Percentiles rank a stretch among this genome's conserved stretches.
phyloP scores from a whole-genome alignment of 2,329 filamentous ascomycete species.

The Aphanocladium album region DNA sequence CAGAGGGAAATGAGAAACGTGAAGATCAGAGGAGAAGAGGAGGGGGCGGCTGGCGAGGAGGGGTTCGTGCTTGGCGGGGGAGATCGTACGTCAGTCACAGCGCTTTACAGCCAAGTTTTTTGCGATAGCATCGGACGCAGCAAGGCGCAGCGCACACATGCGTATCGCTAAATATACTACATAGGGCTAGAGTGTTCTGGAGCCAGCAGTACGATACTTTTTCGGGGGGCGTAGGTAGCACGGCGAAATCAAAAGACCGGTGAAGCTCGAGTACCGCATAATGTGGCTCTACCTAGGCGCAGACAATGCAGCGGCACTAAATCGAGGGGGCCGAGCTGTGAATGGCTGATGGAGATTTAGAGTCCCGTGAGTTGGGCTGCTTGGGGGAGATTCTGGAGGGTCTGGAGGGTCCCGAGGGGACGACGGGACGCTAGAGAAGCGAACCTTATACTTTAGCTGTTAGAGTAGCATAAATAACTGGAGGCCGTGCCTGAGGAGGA shows the following conservation, averaged over 20 bases:
- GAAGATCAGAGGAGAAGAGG: conserved; percentile 15
- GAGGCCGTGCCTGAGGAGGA: conserved; percentile 1
- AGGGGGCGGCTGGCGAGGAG: conserved; percentile 9
- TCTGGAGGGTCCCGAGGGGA: background rate
- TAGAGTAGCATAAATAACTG: background rate
- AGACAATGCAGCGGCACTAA: background rate
- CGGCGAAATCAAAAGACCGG: conserved; percentile 2
- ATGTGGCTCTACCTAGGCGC: conserved; percentile 4
- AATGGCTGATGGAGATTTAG: conserved; percentile 5
- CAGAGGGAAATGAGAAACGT: conserved; percentile 15
- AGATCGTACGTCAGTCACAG: conserved; percentile 11
- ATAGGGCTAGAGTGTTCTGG: background rate
- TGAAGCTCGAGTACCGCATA: background rate
- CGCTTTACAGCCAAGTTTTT: background rate
- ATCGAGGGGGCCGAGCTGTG: conserved; percentile 5
- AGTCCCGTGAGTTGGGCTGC: background rate
- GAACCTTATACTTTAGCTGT: conserved; percentile 7
- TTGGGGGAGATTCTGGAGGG: background rate
- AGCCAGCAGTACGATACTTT: background rate
- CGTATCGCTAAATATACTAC: background rate
- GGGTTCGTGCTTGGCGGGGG: conserved; percentile 11
- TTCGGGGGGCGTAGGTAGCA: background rate
- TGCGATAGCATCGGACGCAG: background rate
- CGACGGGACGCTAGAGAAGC: background rate
- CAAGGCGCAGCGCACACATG: background rate